A percentile compares a stretch with the other conserved stretches of the same genome.
phyloP scores from a whole-genome alignment of 2,329 filamentous ascomycete species.

The Penicillium sp. region DNA sequence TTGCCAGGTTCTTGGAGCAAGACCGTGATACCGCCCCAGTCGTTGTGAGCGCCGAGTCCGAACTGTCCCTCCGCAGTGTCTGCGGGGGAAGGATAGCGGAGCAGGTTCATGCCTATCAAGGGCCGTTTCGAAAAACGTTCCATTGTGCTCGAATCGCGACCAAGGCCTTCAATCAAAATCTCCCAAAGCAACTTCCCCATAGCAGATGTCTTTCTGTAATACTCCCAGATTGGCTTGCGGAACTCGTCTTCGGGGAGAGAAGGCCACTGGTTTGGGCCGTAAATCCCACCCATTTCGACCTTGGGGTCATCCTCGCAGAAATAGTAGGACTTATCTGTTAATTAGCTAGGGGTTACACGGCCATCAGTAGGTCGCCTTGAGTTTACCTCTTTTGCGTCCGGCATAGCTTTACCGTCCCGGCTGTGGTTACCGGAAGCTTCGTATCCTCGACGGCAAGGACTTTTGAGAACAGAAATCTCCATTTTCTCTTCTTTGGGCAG shows the following conservation, averaged over 20 bases:
- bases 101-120: neutral
- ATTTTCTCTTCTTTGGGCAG: conserved; percentile 27
- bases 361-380: too few relatives aligned
- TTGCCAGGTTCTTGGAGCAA: conserved; percentile 21
- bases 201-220: conserved; percentile 20
- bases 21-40: conserved; percentile 24
- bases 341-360: too few relatives aligned
- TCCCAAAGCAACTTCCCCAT: neutral
- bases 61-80: conserved; percentile 28
- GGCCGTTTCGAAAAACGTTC: neutral
- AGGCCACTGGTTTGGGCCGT: conserved; percentile 33
- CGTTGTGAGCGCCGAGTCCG: conserved; percentile 25
- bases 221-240: conserved; percentile 20
- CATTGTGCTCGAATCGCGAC: neutral
- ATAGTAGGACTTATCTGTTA: too few relatives aligned
- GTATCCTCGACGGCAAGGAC: conserved; percentile 23
- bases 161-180: neutral
- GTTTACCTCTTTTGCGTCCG: conserved; percentile 24
- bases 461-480: conserved; percentile 21
- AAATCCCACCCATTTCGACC: conserved; percentile 4
- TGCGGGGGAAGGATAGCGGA: conserved; percentile 40
- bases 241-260: conserved; percentile 26
- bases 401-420: conserved; percentile 20
- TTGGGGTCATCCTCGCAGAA: conserved; percentile 21
- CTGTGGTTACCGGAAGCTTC: conserved; percentile 19